Conservation (phyloP, 1,139 yeast genomes). For the Yamadazyma triangularis region DNA sequence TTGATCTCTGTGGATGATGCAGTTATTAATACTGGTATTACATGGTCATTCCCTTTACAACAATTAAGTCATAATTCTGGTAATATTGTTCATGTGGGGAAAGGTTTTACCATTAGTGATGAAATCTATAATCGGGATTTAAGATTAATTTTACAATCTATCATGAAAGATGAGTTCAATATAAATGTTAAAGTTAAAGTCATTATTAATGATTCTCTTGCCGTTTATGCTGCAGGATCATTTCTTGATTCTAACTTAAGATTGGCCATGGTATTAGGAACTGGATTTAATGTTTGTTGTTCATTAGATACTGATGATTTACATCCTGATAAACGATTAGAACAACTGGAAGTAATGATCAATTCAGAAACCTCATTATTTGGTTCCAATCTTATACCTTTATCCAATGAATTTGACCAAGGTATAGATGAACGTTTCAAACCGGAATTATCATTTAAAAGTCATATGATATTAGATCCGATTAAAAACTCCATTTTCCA, state of each 20-base stretch:
- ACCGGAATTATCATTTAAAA: conserved; percentile 17
- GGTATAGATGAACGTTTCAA: conserved; percentile 33
- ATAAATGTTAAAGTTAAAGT: conserved; percentile 28
- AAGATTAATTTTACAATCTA: conserved; percentile 34
- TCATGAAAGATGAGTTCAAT: conserved; percentile 19
- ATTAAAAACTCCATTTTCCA: conserved; percentile 37
- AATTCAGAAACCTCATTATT: conserved; percentile 41
- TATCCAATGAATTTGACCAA: conserved; percentile 35
- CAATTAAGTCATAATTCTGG: conserved; percentile 45
- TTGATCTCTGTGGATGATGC: conserved; percentile 13
- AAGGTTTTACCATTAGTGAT: conserved; percentile 44
- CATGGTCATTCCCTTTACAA: conserved; percentile 58
- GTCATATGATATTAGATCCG: conserved; percentile 33
- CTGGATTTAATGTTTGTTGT: conserved; percentile 44
- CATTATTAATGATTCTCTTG: conserved; percentile 42
- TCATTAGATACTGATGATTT: conserved; percentile 22
- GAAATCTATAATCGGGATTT: conserved; percentile 40
- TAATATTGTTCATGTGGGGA: conserved; percentile 41
- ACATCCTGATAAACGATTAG: conserved; percentile 22
- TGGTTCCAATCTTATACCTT: conserved; percentile 28
- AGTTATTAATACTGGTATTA: conserved; percentile 39
- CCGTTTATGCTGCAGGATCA: conserved; percentile 44
- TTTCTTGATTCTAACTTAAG: conserved; percentile 34
- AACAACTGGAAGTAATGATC: conserved; percentile 21
- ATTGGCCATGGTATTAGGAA: conserved; percentile 44